Evolutionary conservation across 768 basidiomycete genomes (phyloP), one percentile per base, ranked within the genome.

Genomic region (Pleurotus salmoneostramineus): DNA sequence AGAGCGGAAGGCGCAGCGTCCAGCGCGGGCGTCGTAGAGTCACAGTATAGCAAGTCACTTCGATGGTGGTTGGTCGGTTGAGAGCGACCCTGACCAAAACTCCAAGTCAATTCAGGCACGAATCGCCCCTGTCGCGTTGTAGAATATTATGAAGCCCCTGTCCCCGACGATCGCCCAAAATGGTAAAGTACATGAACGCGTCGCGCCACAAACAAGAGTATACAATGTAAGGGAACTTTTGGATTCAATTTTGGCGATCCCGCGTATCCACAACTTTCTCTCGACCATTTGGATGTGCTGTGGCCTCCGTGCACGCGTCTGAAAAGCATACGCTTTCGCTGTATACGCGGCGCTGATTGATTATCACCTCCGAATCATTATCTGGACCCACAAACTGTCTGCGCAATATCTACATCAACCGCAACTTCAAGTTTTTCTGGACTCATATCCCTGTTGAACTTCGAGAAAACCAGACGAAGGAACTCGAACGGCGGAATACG

Each of bases 1-100:
- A 31, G 48, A 49, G 48, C 15, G 33, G 15, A 54, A 56, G 6
- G 59, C 57, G 54, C 57, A 35, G 55, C 61, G 61, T 42, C 55
- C 58, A 58, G 63, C 60, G 58, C 54, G 36, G 55, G 46, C 36
- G 52, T 27, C 21, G 21, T 27, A 27, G 21, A 27, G 3, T 27
- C 21, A 27, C 21, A n/a, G n/a, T n/a, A 40, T 40, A 2, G 8
- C n/a, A 40, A n/a, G 37, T 8, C n/a, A 40, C 37, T 8, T 10
- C 10, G 37, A 40, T 8, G 37, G 37, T 10, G 37, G 37, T 40
- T 2, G 37, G 37, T 2, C 3, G 37, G 37, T 40, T 40, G 37
- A 40, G 37, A 10, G 8, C 10, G 10, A 8, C 37, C 37, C n/a
- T 8, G 37, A 40, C 10, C 8, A 40, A 10, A 40, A 40, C 37